Evolutionary conservation across 2,329 filamentous ascomycete genomes (phyloP).

Genomic region (Trichophyton schoenleinii): DNA sequence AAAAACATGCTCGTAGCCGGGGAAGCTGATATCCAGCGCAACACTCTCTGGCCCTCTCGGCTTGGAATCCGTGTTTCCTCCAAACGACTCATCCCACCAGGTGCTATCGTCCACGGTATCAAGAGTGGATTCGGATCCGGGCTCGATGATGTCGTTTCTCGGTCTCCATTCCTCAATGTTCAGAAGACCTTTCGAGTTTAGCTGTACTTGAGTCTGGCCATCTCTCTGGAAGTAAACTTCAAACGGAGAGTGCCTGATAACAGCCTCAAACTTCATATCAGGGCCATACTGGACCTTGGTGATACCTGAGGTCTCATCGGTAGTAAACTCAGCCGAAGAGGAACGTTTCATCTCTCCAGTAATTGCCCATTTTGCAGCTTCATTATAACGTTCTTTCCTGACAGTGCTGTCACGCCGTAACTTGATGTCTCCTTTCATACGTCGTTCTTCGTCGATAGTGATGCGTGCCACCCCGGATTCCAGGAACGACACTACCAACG

Average conservation of each 20-base stretch:
- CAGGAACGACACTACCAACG: constrained; percentile 75
- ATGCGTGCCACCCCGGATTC: constrained; percentile 80
- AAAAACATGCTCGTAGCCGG: constrained; percentile 82
- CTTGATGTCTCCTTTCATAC: constrained; percentile 77
- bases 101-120: constrained; percentile 64
- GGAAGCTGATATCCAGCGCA: constrained; percentile 80
- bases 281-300: constrained; percentile 69
- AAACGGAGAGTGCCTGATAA: constrained; percentile 75
- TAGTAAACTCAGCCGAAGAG: constrained; percentile 54
- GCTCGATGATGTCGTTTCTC: constrained; percentile 54
- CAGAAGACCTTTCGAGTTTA: constrained; percentile 81
- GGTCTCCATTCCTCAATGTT: constrained; percentile 94
- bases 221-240: constrained; percentile 75
- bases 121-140: constrained; percentile 23
- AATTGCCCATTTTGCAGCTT: constrained; percentile 73
- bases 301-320: constrained; percentile 53
- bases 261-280: constrained; percentile 60
- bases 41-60: constrained; percentile 90
- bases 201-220: constrained; percentile 65
- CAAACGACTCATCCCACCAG: constrained; percentile 97
- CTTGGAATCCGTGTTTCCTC: constrained; percentile 88
- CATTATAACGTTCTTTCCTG: constrained; percentile 89
- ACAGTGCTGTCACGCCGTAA: constrained; percentile 71
- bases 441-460: constrained; percentile 79
- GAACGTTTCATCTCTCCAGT: constrained; percentile 68